Conservation (phyloP, 805 yeast species). For the Yamadazyma tumulicola region DNA sequence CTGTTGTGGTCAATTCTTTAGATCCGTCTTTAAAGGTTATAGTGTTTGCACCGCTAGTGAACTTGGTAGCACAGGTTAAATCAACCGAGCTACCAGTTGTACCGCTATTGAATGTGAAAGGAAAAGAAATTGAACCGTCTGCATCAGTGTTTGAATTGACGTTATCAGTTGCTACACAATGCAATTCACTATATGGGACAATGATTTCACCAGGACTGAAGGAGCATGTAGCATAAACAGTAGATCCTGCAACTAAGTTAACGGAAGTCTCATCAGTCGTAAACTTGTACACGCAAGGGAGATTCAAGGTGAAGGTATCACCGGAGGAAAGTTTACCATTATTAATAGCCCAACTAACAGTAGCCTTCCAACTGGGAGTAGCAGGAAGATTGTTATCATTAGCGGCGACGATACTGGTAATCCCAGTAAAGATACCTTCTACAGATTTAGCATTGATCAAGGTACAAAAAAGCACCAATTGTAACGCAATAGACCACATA, state of each 20-base stretch:
- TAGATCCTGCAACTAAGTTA: constrained; percentile 11
- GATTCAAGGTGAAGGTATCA: constrained; percentile 23
- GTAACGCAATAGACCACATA: too few species aligned
- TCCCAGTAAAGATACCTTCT: constrained; percentile 10
- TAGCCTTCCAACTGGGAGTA: constrained; percentile 16
- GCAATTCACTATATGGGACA: constrained; percentile 14
- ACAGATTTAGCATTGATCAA: constrained; percentile 8
- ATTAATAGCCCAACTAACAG: constrained; percentile 18
- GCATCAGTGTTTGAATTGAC: constrained; percentile 13
- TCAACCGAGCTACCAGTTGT: constrained; percentile 17
- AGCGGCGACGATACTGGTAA: constrained; percentile 3
- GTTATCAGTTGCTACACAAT: constrained; percentile 16
- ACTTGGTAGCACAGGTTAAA: constrained; percentile 16
- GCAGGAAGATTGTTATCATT: constrained; percentile 3
- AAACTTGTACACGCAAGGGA: constrained; percentile 26
- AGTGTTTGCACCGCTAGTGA: constrained; percentile 18
- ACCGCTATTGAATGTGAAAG: constrained; percentile 19
- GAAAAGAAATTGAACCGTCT: constrained; percentile 18
- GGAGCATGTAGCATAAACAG: constrained; percentile 20
- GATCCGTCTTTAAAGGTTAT: constrained; percentile 16
- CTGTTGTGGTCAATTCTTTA: constrained; percentile 11
- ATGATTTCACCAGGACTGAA: constrained; percentile 15
- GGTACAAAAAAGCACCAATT: neutral
- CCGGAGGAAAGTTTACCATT: constrained; percentile 16
- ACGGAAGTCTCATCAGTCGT: constrained; percentile 12